phyloP scores from a whole-genome alignment of 179 eudicot species.

The Spergularia azorica region DNA sequence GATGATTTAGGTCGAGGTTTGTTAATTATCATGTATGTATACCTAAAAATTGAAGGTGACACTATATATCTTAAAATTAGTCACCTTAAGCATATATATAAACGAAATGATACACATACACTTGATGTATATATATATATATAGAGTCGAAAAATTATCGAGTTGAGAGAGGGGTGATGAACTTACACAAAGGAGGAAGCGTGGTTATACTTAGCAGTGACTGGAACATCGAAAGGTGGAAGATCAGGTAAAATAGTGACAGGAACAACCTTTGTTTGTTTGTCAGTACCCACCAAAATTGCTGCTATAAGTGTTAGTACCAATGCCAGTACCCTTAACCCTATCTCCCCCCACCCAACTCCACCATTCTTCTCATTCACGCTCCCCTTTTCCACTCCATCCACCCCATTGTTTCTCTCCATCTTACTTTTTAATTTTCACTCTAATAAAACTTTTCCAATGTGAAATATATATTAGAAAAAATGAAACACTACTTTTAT shows the following conservation, averaged over 20 bases:
- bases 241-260: slow-evolving; percentile 43
- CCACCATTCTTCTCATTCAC: not conserved
- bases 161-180: not conserved
- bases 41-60: no score
- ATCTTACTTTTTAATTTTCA: not conserved
- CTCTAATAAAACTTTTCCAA: not conserved
- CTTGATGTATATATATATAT: no score
- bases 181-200: slow-evolving; percentile 75
- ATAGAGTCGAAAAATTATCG: no score
- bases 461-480: no score
- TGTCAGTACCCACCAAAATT: slow-evolving; percentile 54
- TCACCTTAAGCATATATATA: no score
- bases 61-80: no score
- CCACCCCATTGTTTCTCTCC: slow-evolving; percentile 6
- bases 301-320: slow-evolving; percentile 50
- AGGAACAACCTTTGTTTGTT: slow-evolving; percentile 49
- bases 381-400: not conserved
- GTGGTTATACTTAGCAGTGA: slow-evolving; percentile 51
- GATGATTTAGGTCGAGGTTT: no score
- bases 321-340: slow-evolving; percentile 38
- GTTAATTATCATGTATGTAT: no score
- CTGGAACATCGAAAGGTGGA: slow-evolving; percentile 54
- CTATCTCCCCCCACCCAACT: slow-evolving; percentile 8
- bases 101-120: no score
- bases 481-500: no score